phyloP scores from a whole-genome alignment of 1,284 basidiomycete genomes.

The Rhodotorula sp. region DNA sequence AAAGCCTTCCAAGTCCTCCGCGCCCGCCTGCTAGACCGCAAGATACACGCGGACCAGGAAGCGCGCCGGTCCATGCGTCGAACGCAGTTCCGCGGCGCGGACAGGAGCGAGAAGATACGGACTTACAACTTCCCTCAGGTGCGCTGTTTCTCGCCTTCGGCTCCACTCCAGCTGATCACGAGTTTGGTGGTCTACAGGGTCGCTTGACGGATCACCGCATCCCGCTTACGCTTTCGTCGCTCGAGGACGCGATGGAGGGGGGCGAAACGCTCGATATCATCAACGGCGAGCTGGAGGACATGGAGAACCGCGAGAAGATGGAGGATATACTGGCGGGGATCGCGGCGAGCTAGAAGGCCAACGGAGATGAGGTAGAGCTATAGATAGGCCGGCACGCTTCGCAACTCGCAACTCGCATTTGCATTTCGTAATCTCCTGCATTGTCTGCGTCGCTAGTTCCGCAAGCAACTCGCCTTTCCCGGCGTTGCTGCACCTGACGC shows the following conservation, averaged over 20 bases:
- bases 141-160: conserved; percentile 26
- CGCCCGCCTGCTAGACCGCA: conserved; percentile 71
- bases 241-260: conserved; percentile 73
- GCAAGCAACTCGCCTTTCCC: too few relatives aligned
- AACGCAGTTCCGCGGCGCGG: conserved; percentile 71
- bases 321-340: conserved; percentile 19
- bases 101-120: conserved; percentile 85
- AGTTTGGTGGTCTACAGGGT: conserved; percentile 56
- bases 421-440: too few relatives aligned
- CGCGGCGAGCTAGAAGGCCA: not conserved
- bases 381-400: too few relatives aligned
- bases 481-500: too few relatives aligned
- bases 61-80: conserved; percentile 67
- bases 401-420: too few relatives aligned
- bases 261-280: conserved; percentile 52
- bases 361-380: too few relatives aligned
- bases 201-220: conserved; percentile 89
- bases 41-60: conserved; percentile 51
- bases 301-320: conserved; percentile 30
- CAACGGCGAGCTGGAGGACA: conserved; percentile 23
- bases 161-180: not conserved
- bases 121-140: conserved; percentile 91
- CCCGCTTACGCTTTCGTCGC: conserved; percentile 69
- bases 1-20: conserved; percentile 83
- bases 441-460: too few relatives aligned